Evolutionary conservation across 768 basidiomycete species (phyloP).

Genomic region (Termitomyces sp.): DNA sequence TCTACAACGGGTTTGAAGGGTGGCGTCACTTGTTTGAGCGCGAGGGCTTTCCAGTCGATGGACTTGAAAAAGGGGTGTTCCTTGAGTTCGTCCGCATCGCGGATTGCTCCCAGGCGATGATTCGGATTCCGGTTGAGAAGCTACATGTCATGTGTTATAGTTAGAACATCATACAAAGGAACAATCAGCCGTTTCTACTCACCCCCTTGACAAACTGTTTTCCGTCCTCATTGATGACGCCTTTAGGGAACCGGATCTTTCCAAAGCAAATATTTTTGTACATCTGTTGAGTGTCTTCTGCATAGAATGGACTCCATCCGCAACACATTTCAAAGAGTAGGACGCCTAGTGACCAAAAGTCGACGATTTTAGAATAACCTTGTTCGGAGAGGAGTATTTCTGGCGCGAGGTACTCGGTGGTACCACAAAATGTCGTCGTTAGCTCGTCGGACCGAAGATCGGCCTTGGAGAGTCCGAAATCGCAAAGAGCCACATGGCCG

Average conservation of each 20-base stretch:
- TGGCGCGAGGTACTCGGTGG: slow-evolving; percentile 97
- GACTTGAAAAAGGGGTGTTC: slow-evolving; percentile 91
- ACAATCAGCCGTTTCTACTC: slow-evolving; percentile 32
- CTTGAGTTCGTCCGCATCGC: slow-evolving; percentile 92
- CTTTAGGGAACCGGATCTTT: slow-evolving; percentile 96
- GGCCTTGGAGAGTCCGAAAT: slow-evolving; percentile 97
- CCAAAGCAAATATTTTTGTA: slow-evolving; percentile 99
- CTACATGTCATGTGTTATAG: slow-evolving; percentile 37
- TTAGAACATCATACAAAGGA: slow-evolving; percentile 4
- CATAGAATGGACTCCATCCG: slow-evolving; percentile 99
- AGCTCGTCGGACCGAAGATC: slow-evolving; percentile 91
- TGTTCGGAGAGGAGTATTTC: slow-evolving; percentile 99
- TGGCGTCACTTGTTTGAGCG: slow-evolving; percentile 86
- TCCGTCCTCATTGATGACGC: slow-evolving; percentile 95
- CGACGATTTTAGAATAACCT: slow-evolving; percentile 97
- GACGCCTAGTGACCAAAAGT: slow-evolving; percentile 97
- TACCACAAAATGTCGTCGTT: slow-evolving; percentile 99
- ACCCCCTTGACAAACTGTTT: slow-evolving; percentile 99
- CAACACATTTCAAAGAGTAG: slow-evolving; percentile 99
- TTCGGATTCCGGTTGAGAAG: slow-evolving; percentile 98
- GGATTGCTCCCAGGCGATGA: slow-evolving; percentile 87
- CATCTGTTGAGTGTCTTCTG: slow-evolving; percentile 99
- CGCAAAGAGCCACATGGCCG: slow-evolving; percentile 96
- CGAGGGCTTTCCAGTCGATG: slow-evolving; percentile 91
- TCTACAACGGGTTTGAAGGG: slow-evolving; percentile 98